Evolutionary conservation across 208 protist genomes (phyloP).

Genomic region (Naegleria lovaniensis): DNA sequence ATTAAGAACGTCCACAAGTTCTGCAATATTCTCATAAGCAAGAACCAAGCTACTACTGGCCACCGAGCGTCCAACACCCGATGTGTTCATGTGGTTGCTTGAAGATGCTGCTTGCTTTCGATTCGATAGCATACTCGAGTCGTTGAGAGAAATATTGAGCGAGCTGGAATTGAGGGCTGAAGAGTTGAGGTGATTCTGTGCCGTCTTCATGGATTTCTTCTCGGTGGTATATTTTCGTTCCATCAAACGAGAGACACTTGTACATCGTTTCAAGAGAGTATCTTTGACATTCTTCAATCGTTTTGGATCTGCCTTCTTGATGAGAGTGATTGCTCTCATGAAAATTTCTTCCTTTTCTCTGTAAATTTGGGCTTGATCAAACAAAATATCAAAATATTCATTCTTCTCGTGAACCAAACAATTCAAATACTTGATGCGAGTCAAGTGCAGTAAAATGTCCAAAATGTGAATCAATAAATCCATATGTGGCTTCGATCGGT

Average conservation of each 20-base stretch:
- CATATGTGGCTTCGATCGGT: conserved; percentile 8
- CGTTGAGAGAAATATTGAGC: background rate
- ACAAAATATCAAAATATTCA: background rate
- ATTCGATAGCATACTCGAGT: too few relatives aligned
- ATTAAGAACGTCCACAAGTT: background rate
- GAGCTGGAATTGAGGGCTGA: background rate
- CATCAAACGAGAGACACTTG: background rate
- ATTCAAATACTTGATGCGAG: background rate
- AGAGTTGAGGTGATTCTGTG: background rate
- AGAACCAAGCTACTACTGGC: background rate
- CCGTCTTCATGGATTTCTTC: background rate
- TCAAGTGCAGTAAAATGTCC: conserved; percentile 6
- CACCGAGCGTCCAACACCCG: background rate
- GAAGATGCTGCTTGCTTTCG: background rate
- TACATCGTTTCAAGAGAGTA: background rate
- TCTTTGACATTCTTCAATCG: background rate
- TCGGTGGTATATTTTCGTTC: background rate
- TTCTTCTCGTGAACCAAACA: background rate
- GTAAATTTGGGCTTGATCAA: conserved; percentile 19
- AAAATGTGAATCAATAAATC: conserved; percentile 12
- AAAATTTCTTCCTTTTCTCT: conserved; percentile 28
- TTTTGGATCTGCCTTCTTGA: background rate
- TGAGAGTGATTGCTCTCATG: background rate
- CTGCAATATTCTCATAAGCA: background rate
- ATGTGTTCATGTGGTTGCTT: background rate